Percentiles rank a stretch among this genome's conserved stretches.
Conservation (phyloP, 1,284 basidiomycete genomes). For the Veloboletus limbatus region DNA sequence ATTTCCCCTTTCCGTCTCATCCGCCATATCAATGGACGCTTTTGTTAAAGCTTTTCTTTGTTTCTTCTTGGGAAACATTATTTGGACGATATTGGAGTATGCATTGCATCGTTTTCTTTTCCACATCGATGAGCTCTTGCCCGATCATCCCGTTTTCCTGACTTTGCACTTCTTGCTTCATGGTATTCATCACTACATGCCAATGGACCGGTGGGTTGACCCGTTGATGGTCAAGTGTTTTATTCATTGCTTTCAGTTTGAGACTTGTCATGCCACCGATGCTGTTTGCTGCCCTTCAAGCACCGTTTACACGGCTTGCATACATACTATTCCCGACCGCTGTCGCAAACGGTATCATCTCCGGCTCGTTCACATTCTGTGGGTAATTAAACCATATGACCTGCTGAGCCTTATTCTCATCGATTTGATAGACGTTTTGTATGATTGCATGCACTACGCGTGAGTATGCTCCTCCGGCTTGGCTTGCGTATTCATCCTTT, state of each 20-base stretch:
- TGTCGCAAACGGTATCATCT: conserved; percentile 90
- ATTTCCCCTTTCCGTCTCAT: conserved; percentile 50
- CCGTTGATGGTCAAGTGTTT: not conserved
- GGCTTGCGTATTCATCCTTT: conserved; percentile 8
- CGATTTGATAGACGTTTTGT: conserved; percentile 63
- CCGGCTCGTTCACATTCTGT: conserved; percentile 92
- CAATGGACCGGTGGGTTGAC: conserved; percentile 78
- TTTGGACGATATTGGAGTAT: conserved; percentile 98
- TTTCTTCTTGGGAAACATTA: conserved; percentile 79
- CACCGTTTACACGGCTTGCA: conserved; percentile 88
- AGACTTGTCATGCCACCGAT: conserved; percentile 97
- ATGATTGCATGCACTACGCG: conserved; percentile 94
- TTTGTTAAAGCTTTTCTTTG: conserved; percentile 54
- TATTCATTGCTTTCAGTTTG: conserved; percentile 46
- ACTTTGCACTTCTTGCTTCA: conserved; percentile 92
- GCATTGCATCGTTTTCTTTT: conserved; percentile 96
- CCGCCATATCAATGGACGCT: conserved; percentile 46
- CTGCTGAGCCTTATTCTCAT: conserved; percentile 9
- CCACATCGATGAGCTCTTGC: conserved; percentile 91
- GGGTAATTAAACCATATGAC: conserved; percentile 36
- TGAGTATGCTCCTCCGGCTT: conserved; percentile 38
- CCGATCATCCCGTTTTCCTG: conserved; percentile 79
- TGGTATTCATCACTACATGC: conserved; percentile 97
- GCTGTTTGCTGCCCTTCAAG: conserved; percentile 77
- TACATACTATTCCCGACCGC: conserved; percentile 81